Conservation (phyloP, 164 flowering plant species). For the grape (Vitis vinifera) region ASM3070453v1 NC_081815.1:1584501-1585000, state of each 20-base stretch:
- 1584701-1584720: constrained; percentile 35
- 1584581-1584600: neutral
- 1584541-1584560: constrained; percentile 90
- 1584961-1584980: constrained; percentile 90
- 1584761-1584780: constrained; percentile 73
- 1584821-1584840: constrained; percentile 62
- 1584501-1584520: constrained; percentile 78
- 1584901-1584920: neutral
- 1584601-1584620: no score
- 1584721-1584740: constrained; percentile 68
- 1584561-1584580: constrained; percentile 59
- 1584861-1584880: constrained; percentile 1
- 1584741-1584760: constrained; percentile 60
- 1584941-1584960: constrained; percentile 91
- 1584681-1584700: neutral
- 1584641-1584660: neutral
- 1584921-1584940: constrained; percentile 72
- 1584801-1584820: constrained; percentile 67
- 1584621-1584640: neutral
- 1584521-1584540: constrained; percentile 91
- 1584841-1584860: constrained; percentile 30
- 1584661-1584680: no score
- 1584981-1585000: constrained; percentile 93
- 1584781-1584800: constrained; percentile 61
- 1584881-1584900: neutral